These are phyloP conservation scores for Dioscorea alata DNA, from an alignment of 106 monocot species.

Conservation along the genomic window DNA sequence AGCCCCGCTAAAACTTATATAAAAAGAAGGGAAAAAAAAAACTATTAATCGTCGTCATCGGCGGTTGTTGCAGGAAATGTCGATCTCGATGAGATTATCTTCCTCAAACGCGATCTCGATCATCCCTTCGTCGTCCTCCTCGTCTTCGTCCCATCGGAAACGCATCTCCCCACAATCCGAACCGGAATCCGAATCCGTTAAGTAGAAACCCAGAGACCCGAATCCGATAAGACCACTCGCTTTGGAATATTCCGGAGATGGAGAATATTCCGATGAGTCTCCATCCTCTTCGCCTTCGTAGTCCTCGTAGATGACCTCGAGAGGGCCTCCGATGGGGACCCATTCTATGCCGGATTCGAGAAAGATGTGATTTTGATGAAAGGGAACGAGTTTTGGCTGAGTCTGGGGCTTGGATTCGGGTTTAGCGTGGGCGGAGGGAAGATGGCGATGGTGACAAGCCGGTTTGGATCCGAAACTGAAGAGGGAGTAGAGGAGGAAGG, in stretches of 20 bases:
- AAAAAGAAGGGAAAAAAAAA: no score
- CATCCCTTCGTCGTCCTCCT: constrained; percentile 25
- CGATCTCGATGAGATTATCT: constrained; percentile 56
- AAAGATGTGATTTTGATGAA: constrained; percentile 4
- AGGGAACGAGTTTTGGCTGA: no score
- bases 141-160: constrained; percentile 16
- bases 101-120: constrained; percentile 53
- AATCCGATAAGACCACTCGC: not conserved
- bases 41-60: constrained; percentile 5
- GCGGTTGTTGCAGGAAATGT: constrained; percentile 27
- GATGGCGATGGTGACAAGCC: not conserved
- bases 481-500: constrained; percentile 33
- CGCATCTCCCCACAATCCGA: constrained; percentile 4
- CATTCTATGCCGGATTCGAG: constrained; percentile 15
- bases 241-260: not conserved
- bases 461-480: constrained; percentile 31
- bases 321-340: constrained; percentile 18
- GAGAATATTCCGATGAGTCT: constrained; percentile 7
- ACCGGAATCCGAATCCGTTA: constrained; percentile 8
- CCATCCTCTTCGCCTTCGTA: constrained; percentile 25
- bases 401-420: not conserved
- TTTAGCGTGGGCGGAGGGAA: not conserved
- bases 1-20: no score
- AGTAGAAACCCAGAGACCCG: constrained; percentile 6
- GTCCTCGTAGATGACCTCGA: constrained; percentile 60